Evolutionary conservation across 371 early-diverging fungal species (phyloP).

Genomic region (Zancudomyces culisetae): DNA sequence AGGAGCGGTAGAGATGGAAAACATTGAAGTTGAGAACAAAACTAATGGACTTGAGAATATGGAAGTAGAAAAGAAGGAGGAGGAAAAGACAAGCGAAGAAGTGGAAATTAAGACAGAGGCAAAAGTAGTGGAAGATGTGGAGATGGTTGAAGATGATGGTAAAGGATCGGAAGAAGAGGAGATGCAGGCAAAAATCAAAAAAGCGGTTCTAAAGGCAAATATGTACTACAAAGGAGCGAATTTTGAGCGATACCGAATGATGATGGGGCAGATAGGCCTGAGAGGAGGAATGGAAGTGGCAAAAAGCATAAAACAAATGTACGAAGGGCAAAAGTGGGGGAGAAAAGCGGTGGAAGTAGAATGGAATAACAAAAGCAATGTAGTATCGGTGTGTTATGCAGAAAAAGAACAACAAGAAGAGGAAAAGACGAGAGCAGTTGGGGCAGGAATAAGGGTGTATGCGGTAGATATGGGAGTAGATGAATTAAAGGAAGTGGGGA

Average conservation of each 20-base stretch:
- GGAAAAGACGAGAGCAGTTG: neutral
- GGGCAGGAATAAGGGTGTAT: neutral
- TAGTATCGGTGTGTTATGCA: neutral
- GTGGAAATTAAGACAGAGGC: neutral
- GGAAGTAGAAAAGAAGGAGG: neutral
- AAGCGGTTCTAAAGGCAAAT: neutral
- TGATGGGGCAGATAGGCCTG: neutral
- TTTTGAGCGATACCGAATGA: neutral
- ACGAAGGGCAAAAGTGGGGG: neutral
- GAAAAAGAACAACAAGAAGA: neutral
- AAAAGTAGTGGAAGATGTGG: neutral
- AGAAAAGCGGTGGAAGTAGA: neutral
- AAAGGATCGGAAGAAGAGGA: neutral
- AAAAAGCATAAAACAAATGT: neutral
- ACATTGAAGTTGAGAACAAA: too few relatives aligned
- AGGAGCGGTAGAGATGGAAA: too few relatives aligned
- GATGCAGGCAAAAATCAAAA: neutral
- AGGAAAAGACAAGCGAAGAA: neutral
- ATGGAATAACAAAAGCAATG: neutral
- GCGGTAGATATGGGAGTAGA: neutral
- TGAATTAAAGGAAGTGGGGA: too few relatives aligned
- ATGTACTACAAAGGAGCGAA: neutral
- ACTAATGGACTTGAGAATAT: neutral
- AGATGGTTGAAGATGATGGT: neutral
- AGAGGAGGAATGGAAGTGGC: neutral